Conservation (phyloP, 2,329 filamentous ascomycete genomes). For the Metarhizium rileyi region DNA sequence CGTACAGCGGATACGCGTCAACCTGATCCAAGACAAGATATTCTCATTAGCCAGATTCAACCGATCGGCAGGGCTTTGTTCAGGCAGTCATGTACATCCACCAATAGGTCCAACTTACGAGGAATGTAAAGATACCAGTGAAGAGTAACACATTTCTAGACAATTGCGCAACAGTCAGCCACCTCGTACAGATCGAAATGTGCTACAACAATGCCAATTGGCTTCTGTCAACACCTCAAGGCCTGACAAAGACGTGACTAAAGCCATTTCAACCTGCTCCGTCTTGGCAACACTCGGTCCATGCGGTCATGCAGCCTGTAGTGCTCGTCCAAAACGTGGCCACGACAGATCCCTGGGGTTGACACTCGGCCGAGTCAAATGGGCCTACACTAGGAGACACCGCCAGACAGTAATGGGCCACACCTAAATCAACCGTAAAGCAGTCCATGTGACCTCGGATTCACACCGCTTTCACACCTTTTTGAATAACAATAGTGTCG, state of each 20-base stretch:
- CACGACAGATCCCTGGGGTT: constrained; percentile 3
- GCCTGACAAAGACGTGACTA: constrained; percentile 25
- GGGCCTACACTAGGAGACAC: not conserved
- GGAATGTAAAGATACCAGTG: constrained; percentile 78
- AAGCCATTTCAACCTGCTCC: constrained; percentile 7
- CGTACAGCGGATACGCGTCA: constrained; percentile 67
- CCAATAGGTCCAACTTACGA: constrained; percentile 45
- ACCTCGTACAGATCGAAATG: constrained; percentile 6
- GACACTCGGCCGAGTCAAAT: not conserved
- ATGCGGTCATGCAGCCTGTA: constrained; percentile 1
- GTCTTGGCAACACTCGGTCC: not conserved
- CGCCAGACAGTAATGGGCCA: not conserved
- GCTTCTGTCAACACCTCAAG: not conserved
- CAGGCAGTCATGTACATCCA: not conserved
- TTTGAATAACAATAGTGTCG: constrained; percentile 8
- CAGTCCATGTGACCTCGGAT: constrained; percentile 4
- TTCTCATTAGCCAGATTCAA: not conserved
- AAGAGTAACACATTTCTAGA: constrained; percentile 66
- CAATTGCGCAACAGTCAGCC: constrained; percentile 16
- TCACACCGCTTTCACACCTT: constrained; percentile 5
- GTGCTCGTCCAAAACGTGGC: constrained; percentile 3
- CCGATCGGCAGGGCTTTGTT: not conserved
- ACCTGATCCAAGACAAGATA: constrained; percentile 31
- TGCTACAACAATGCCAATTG: not conserved
- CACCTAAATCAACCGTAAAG: not conserved